A percentile compares a stretch with the other conserved stretches of the same genome.
Conservation (phyloP, 441 rosid genomes). For the Arabidopsis lyrata region DNA sequence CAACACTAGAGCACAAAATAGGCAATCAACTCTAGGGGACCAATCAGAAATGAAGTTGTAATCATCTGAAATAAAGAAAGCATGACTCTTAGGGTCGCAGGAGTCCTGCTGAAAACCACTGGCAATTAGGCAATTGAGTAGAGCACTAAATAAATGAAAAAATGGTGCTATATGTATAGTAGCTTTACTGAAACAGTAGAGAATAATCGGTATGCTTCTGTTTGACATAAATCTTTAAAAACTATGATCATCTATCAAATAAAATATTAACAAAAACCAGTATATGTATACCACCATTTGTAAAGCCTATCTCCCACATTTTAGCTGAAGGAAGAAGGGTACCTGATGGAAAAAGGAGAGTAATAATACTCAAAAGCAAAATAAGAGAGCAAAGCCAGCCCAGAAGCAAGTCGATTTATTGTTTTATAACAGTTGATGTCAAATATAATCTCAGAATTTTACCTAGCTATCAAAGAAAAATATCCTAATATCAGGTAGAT, state of each 20-base stretch:
- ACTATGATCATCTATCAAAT: neutral
- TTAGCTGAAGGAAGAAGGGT: conserved; percentile 19
- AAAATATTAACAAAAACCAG: conserved; percentile 12
- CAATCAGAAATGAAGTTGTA: conserved; percentile 8
- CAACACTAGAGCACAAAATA: conserved; percentile 22
- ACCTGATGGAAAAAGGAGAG: conserved; percentile 15
- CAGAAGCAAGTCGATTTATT: conserved; percentile 20
- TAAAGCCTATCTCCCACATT: conserved; percentile 28
- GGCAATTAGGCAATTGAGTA: conserved; percentile 11
- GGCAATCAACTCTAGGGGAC: conserved; percentile 20
- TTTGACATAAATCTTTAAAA: neutral
- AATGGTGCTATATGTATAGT: neutral
- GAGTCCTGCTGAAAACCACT: conserved; percentile 23
- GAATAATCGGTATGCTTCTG: neutral
- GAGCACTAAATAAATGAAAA: conserved; percentile 20
- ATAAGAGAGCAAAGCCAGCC: conserved; percentile 5
- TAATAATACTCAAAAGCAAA: neutral
- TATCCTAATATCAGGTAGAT: conserved; percentile 20
- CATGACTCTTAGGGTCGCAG: conserved; percentile 17
- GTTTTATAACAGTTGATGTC: conserved; percentile 21
- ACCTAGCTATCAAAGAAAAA: conserved; percentile 19
- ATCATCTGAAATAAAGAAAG: neutral
- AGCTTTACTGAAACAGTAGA: neutral
- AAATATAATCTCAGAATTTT: conserved; percentile 6
- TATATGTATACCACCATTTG: conserved; percentile 34